phyloP scores from a whole-genome alignment of 2,329 filamentous ascomycete species.

The Ophiostoma pallidulum region DNA sequence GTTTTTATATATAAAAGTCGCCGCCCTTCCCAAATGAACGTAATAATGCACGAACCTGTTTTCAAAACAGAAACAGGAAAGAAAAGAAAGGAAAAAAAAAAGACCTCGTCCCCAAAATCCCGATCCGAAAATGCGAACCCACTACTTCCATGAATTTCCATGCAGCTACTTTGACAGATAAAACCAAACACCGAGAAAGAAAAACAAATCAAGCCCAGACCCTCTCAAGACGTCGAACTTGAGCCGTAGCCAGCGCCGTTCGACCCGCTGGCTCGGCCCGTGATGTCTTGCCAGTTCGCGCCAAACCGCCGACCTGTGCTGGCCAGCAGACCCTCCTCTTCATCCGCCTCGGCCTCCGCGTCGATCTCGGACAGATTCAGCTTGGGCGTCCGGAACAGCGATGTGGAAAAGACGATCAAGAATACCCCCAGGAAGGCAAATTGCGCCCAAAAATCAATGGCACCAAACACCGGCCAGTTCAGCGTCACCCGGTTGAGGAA shows the following conservation, averaged over 20 bases:
- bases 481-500: constrained; percentile 88
- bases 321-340: constrained; percentile 85
- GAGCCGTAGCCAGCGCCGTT: constrained; percentile 8
- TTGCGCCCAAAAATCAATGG: constrained; percentile 91
- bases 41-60: no score
- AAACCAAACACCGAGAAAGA: background rate
- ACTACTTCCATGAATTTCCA: no score
- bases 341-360: constrained; percentile 80
- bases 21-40: no score
- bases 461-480: constrained; percentile 92
- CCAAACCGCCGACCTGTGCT: constrained; percentile 74
- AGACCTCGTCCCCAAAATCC: background rate
- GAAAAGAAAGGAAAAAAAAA: background rate
- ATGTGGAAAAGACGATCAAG: constrained; percentile 67
- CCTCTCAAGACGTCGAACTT: background rate
- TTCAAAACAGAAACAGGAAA: background rate
- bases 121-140: no score
- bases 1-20: background rate
- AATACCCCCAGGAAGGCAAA: constrained; percentile 84
- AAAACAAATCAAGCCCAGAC: background rate
- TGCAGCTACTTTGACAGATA: no score
- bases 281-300: constrained; percentile 83
- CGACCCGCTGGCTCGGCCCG: constrained; percentile 36
- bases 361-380: constrained; percentile 71
- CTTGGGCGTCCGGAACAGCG: constrained; percentile 70